Base-by-base conservation (phyloP, 768 basidiomycete species). In the Hebeloma cylindrosporum region DNA sequence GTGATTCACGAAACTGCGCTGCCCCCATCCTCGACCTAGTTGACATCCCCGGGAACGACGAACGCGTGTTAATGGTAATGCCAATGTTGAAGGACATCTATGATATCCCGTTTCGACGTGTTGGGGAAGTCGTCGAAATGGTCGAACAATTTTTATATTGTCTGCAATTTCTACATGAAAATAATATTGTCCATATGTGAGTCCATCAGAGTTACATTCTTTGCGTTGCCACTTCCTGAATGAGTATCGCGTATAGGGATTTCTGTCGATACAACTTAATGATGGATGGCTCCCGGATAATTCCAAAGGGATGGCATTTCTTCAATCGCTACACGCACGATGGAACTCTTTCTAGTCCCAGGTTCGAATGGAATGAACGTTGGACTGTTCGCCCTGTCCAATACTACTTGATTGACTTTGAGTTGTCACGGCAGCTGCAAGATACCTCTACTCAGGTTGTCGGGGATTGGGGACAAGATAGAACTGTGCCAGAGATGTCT, bases 401-500 rank as follows among this genome's bases (percentile, higher is more conserved):
- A 28, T 64, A 64, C 32, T 63, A 57, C 26, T 51, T 63, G 40
- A 64, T 64, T 17, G 63, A 66, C 23, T 64, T 63, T 36, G 59
- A 54, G 2, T 23, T 61, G 7, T 59, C 59, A 1, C n/a, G n/a
- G n/a, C 3, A 13, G 7, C 28, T 21, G 5, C 48, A 28, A 10
- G 4, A 25, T 0, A 27, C 26, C 3, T 45, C 45, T 9, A 33
- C 44, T 16, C 44, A 31, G 8, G 50, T 40, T 9, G 5, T 30
- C 2, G 52, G 56, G 1, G 7, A 43, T 1, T 39, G 33, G 29
- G 60, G 59, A 1, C 62, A 62, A 35, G 61, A 62, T 25, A 31
- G 30, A 10, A 51, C 54, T 8, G 61, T 59, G 11, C 64, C 66
- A 0, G 63, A 68, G 45, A 41, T 61, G 23, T 56, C 52, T 5